Evolutionary conservation across 352 stramenopile genomes (phyloP).

Genomic region (Pythium aphanidermatum): DNA sequence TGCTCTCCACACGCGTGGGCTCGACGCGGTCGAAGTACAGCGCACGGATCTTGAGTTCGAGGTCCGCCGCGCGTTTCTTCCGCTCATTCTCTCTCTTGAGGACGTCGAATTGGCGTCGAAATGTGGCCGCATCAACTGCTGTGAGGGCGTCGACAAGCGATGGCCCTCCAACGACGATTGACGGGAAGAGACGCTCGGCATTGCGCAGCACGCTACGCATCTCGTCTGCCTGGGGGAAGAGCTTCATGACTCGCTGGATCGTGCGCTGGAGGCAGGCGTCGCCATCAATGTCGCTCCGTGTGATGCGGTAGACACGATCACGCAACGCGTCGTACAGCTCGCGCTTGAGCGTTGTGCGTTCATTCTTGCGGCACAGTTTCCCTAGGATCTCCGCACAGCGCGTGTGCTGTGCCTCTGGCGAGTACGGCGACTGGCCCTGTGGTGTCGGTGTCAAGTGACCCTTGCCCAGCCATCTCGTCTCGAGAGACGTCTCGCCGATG

Average conservation of each 20-base stretch:
- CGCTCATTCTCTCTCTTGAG: conserved; percentile 44
- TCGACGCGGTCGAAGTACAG: conserved; percentile 90
- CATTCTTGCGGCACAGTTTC: conserved; percentile 58
- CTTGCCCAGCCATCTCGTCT: conserved; percentile 46
- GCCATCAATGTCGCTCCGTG: conserved; percentile 25
- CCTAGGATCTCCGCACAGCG: conserved; percentile 44
- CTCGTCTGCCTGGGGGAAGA: conserved; percentile 52
- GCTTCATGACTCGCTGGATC: conserved; percentile 51
- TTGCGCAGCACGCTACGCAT: conserved; percentile 81
- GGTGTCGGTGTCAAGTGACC: conserved; percentile 31
- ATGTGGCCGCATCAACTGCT: conserved; percentile 18
- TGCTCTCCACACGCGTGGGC: conserved; percentile 60
- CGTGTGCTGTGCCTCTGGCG: conserved; percentile 5
- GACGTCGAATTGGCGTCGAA: conserved; percentile 34
- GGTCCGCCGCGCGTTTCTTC: conserved; percentile 76
- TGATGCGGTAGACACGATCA: conserved; percentile 52
- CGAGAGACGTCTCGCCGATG: conserved; percentile 65
- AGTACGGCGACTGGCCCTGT: background rate
- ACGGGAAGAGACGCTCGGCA: conserved; percentile 71
- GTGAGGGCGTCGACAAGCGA: conserved; percentile 30
- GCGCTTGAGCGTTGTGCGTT: conserved; percentile 49
- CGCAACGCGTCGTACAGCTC: conserved; percentile 51
- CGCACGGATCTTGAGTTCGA: conserved; percentile 86
- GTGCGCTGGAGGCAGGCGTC: conserved; percentile 24
- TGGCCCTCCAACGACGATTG: conserved; percentile 13